Conservation (phyloP, 2,329 filamentous ascomycete species). For the Penicillium griseofulvum region DNA sequence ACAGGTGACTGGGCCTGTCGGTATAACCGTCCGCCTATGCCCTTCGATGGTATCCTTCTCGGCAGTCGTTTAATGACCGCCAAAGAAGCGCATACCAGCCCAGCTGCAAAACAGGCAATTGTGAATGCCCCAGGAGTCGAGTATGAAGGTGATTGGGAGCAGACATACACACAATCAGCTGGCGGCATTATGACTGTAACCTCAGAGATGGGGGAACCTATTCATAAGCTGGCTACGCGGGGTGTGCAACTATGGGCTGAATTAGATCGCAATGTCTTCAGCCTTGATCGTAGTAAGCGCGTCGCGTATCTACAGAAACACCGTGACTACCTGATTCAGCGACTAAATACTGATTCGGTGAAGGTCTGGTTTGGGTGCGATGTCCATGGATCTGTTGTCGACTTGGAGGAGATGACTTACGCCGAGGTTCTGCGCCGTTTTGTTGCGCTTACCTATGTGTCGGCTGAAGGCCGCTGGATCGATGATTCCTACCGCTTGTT, state of each 20-base stretch:
- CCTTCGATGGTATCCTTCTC: conserved; percentile 86
- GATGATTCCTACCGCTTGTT: not conserved
- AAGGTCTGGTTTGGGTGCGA: conserved; percentile 84
- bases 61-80: conserved; percentile 93
- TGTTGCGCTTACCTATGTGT: not conserved
- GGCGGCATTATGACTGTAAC: not conserved
- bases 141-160: not conserved
- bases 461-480: not conserved
- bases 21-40: conserved; percentile 88
- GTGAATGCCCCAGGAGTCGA: too few relatives aligned
- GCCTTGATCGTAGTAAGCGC: not conserved
- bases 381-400: conserved; percentile 69
- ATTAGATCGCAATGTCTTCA: not conserved
- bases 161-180: not conserved
- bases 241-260: not conserved
- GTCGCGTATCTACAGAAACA: not conserved
- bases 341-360: not conserved
- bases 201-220: not conserved
- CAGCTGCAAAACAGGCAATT: too few relatives aligned
- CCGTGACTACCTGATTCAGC: not conserved
- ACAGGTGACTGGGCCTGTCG: conserved; percentile 84
- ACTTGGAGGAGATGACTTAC: conserved; percentile 92
- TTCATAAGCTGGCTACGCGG: not conserved
- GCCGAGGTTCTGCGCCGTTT: conserved; percentile 61
- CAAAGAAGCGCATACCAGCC: conserved; percentile 75